Base-by-base conservation (phyloP, 768 basidiomycete genomes). In the Agaricus sinodeliciosus region DNA sequence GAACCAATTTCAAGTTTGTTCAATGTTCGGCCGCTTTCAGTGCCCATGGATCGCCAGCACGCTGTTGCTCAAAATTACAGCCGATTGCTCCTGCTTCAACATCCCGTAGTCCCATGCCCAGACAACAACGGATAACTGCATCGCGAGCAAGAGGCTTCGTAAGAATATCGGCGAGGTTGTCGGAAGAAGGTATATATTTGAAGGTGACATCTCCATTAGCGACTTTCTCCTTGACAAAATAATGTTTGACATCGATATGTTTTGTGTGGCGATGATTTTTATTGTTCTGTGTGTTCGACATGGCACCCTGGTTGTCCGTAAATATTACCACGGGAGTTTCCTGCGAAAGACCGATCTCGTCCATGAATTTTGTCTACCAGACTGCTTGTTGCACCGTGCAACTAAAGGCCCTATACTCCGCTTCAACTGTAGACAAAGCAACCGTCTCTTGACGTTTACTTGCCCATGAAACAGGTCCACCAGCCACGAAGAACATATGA, bases 211-310 rank as follows among this genome's bases (percentile, higher is more conserved):
- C 22, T 22, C 22, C 22, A 3, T 22, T 22, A 2, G 22, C 22
- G 3, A 3, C 3, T 22, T 3, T 22, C 22, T 22, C 22, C 3
- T 22, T 22, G 1, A 71, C 58, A 43, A 61, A 67, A 49, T 71
- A 67, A 51, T 67, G 65, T 15, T 63, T 62, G 12, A 66, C 60
- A 46, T 70, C 64, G 49, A 74, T 73, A 60, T 74, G 72, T 48
- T 73, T 74, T 2, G 69, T 67, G 2, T 63, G 51, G 9, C 64
- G 51, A 27, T 68, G 67, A 45, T 62, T 63, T 19, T 58, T 53
- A 0, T 52, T 28, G 27, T 58, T 56, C 12, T 55, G 57, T 0
- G 63, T 50, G 15, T 68, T 59, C 0, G 47, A 54, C 28, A 66
- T 63, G 4, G 61, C 60, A 7, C 60, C 53, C 47, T 64, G 58